Evolutionary conservation across 345 rosid species (phyloP).

Genomic region (Bruguiera sexangula): DNA sequence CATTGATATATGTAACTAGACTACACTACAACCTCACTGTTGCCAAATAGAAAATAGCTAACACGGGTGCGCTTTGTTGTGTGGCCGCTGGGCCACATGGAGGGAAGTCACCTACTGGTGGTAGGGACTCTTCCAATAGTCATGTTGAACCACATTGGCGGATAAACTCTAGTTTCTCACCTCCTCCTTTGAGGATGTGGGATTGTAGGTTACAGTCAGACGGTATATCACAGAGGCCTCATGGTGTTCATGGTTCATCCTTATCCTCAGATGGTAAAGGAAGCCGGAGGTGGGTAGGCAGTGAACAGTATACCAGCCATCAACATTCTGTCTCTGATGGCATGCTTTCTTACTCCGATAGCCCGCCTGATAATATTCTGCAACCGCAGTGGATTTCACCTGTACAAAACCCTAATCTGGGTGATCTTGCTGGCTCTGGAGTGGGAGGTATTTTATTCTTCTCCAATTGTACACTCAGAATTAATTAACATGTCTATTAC

Average conservation of each 20-base stretch:
- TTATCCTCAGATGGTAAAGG: conserved; percentile 42
- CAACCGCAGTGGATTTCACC: conserved; percentile 63
- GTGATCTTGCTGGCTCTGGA: conserved; percentile 41
- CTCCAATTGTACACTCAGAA: neutral
- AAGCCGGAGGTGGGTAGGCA: conserved; percentile 52
- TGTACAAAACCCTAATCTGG: conserved; percentile 35
- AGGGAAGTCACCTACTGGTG: conserved; percentile 44
- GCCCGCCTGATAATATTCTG: conserved; percentile 52
- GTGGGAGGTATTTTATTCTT: conserved; percentile 35
- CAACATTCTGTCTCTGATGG: conserved; percentile 72
- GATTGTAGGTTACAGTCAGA: conserved; percentile 57
- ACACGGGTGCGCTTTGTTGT: conserved; percentile 95
- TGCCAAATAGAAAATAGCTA: conserved; percentile 52
- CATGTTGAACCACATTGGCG: conserved; percentile 60
- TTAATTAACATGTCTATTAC: neutral
- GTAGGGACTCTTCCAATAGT: conserved; percentile 39
- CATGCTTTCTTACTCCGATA: conserved; percentile 50
- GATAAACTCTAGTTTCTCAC: conserved; percentile 77
- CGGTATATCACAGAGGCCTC: conserved; percentile 37
- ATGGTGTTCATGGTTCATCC: conserved; percentile 41
- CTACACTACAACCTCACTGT: conserved; percentile 23
- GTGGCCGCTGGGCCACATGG: conserved; percentile 97
- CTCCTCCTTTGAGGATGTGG: conserved; percentile 63
- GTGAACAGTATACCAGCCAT: conserved; percentile 42
- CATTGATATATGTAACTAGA: conserved; percentile 13